phyloP scores from a whole-genome alignment of 1,139 yeast genomes.

The Pichia sp. region DNA sequence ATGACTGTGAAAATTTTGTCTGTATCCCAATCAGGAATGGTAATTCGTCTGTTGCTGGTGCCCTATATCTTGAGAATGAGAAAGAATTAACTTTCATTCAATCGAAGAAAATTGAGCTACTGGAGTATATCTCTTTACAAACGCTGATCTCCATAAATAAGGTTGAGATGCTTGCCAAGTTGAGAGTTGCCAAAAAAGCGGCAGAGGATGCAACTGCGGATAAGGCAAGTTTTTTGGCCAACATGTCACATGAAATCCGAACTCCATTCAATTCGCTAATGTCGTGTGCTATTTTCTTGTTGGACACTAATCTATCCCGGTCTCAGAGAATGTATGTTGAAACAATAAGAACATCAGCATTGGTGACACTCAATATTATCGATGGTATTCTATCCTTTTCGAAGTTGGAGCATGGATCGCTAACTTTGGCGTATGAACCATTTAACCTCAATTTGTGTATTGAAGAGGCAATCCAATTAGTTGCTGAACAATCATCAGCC shows the following conservation, averaged over 20 bases:
- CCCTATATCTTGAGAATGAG: constrained; percentile 39
- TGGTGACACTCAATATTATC: constrained; percentile 47
- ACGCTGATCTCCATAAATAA: constrained; percentile 50
- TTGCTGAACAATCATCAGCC: constrained; percentile 45
- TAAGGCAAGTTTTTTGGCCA: constrained; percentile 52
- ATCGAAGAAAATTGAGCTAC: constrained; percentile 33
- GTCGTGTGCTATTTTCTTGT: constrained; percentile 46
- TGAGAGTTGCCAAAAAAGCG: constrained; percentile 46
- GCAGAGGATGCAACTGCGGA: constrained; percentile 58
- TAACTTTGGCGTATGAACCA: constrained; percentile 39
- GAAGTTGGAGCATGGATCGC: constrained; percentile 50
- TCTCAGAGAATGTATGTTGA: constrained; percentile 50
- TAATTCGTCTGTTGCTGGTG: constrained; percentile 39
- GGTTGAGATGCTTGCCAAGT: constrained; percentile 40
- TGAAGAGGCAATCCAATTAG: constrained; percentile 45
- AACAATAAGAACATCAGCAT: constrained; percentile 45
- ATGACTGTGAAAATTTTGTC: constrained; percentile 32
- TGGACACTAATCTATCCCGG: constrained; percentile 41
- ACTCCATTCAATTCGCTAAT: constrained; percentile 53
- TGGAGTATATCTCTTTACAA: constrained; percentile 44
- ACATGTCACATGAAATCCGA: constrained; percentile 54
- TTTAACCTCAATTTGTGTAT: constrained; percentile 45
- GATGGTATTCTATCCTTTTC: constrained; percentile 54
- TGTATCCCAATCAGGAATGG: constrained; percentile 42
- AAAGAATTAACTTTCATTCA: constrained; percentile 21